Evolutionary conservation across 2,329 filamentous ascomycete species (phyloP).

Genomic region (Lasiodiplodia citricola): DNA sequence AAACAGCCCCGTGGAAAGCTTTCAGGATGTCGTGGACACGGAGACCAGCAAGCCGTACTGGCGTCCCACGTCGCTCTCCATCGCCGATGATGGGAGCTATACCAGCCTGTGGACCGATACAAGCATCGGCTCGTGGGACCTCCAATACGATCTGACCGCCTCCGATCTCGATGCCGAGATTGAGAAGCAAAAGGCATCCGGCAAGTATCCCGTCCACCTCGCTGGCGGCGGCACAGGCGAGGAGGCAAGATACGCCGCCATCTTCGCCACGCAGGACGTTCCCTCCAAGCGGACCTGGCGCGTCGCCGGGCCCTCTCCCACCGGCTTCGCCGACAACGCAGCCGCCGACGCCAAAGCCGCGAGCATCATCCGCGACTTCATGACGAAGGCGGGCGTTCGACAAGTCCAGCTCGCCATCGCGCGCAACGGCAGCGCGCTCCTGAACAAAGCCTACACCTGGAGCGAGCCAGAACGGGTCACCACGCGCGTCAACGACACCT

Average conservation of each 20-base stretch:
- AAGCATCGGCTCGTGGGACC: constrained; percentile 33
- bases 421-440: constrained; percentile 31
- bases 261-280: constrained; percentile 31
- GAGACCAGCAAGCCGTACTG: constrained; percentile 34
- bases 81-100: constrained; percentile 29
- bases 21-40: constrained; percentile 11
- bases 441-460: constrained; percentile 33
- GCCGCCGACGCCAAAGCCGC: neutral
- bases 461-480: constrained; percentile 31
- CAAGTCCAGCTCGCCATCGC: constrained; percentile 35
- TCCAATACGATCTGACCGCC: constrained; percentile 29
- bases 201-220: constrained; percentile 31
- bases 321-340: constrained; percentile 33
- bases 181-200: constrained; percentile 24
- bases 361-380: constrained; percentile 31
- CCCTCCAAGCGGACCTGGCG: constrained; percentile 33
- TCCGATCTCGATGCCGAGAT: constrained; percentile 31
- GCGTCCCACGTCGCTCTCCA: constrained; percentile 33
- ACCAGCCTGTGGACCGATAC: constrained; percentile 34
- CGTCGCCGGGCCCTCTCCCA: constrained; percentile 28
- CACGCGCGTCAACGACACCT: constrained; percentile 29
- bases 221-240: constrained; percentile 28
- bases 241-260: constrained; percentile 30
- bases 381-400: constrained; percentile 32
- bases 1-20: neutral